Evolutionary conservation across 352 stramenopile genomes (phyloP).

Genomic region (Phytophthora pseudosyringae): DNA sequence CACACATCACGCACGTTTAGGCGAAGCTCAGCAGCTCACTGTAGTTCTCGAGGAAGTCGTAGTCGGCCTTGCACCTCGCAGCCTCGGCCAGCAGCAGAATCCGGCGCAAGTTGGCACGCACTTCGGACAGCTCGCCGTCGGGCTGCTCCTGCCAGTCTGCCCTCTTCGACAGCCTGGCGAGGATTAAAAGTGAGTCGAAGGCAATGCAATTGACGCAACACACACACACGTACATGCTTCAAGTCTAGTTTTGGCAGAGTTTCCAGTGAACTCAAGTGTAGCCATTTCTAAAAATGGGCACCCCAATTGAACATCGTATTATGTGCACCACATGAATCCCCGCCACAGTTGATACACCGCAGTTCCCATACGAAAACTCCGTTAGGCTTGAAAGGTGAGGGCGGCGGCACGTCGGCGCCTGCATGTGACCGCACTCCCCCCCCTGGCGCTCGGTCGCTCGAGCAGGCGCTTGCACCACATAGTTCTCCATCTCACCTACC

Average conservation of each 20-base stretch:
- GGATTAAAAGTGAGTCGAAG: neutral
- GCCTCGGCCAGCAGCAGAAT: slow-evolving; percentile 56
- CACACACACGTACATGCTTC: slow-evolving; percentile 22
- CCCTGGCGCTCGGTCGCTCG: neutral
- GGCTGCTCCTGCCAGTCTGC: slow-evolving; percentile 27
- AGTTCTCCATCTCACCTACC: slow-evolving; percentile 13
- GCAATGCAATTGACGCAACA: neutral
- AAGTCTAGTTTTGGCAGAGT: neutral
- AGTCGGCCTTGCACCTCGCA: slow-evolving; percentile 55
- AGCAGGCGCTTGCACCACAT: neutral
- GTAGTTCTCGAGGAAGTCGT: slow-evolving; percentile 74
- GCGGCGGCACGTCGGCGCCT: neutral
- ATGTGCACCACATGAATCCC: slow-evolving; percentile 11
- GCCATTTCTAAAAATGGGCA: slow-evolving; percentile 21
- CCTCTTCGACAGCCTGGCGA: slow-evolving; percentile 29
- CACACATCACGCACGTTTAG: neutral
- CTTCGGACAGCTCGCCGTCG: slow-evolving; percentile 47
- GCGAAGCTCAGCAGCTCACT: slow-evolving; percentile 30
- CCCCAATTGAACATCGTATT: neutral
- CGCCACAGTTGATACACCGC: slow-evolving; percentile 2
- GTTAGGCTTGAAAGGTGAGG: slow-evolving; percentile 29
- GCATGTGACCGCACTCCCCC: slow-evolving; percentile 1
- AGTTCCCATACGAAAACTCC: slow-evolving; percentile 8
- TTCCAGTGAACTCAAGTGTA: neutral
- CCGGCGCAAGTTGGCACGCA: slow-evolving; percentile 45